phyloP scores from a whole-genome alignment of 2,329 filamentous ascomycete genomes.

The Penicillium italicum region DNA sequence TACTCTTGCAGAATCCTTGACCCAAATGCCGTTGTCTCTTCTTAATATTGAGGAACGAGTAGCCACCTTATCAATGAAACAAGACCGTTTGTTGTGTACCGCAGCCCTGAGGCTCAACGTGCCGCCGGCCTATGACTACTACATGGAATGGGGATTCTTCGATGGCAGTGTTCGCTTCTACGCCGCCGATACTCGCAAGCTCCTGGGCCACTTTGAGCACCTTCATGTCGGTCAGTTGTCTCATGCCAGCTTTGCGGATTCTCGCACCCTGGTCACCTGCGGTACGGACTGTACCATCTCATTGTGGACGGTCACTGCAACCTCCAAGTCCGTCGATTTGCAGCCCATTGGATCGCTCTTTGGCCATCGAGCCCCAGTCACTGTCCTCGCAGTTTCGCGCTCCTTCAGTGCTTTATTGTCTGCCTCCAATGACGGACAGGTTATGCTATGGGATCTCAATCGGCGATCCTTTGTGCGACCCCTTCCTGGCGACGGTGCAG shows the following conservation, averaged over 20 bases:
- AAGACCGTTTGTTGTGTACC: slow-evolving; percentile 78
- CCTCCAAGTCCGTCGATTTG: slow-evolving; percentile 70
- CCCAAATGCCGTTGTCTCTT: slow-evolving; percentile 72
- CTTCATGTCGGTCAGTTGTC: slow-evolving; percentile 88
- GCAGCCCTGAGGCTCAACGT: slow-evolving; percentile 83
- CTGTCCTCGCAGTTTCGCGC: slow-evolving; percentile 76
- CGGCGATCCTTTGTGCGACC: slow-evolving; percentile 79
- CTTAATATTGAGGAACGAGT: slow-evolving; percentile 76
- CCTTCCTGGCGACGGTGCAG: slow-evolving; percentile 56
- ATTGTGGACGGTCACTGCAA: slow-evolving; percentile 69
- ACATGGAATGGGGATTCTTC: slow-evolving; percentile 92
- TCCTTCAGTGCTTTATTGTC: slow-evolving; percentile 86
- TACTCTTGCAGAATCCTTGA: slow-evolving; percentile 69
- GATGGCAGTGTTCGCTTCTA: slow-evolving; percentile 93
- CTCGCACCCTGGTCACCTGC: slow-evolving; percentile 83
- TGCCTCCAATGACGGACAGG: slow-evolving; percentile 73
- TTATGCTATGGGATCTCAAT: slow-evolving; percentile 93
- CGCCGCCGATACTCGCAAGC: slow-evolving; percentile 74
- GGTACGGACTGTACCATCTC: slow-evolving; percentile 90
- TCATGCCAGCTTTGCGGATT: slow-evolving; percentile 78
- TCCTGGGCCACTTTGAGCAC: slow-evolving; percentile 87
- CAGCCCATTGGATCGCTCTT: slow-evolving; percentile 77
- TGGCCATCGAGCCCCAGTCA: slow-evolving; percentile 82
- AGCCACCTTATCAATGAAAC: slow-evolving; percentile 70
- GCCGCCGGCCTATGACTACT: slow-evolving; percentile 81